Base-by-base conservation (phyloP, 352 stramenopile species). In the Albugo laibachii region DNA sequence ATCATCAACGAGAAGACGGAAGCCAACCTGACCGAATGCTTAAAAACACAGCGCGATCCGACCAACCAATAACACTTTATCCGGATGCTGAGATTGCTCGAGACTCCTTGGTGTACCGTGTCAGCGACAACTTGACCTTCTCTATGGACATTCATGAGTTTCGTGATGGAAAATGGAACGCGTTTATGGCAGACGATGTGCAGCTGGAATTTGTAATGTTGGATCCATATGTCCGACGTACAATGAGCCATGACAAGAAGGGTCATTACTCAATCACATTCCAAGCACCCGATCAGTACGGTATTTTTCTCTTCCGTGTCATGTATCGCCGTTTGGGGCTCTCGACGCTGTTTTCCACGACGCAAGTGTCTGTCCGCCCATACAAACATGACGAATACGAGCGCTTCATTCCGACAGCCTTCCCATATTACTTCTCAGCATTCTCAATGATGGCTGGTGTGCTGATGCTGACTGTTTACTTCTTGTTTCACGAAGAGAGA, bases 351-450 rank as follows among this genome's bases (percentile, higher is more conserved):
- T 71, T 85, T 58, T 77, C 78, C 49, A 84, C 77, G 37, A 93
- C 64, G 52, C 82, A 96, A 58, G 85, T 97, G 31, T 92, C 73
- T 20, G 66, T 97, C 31, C 82, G 87, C 12, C 87, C 85, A 39
- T 97, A 84, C 73, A 95, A 94, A 65, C 87, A 97, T 66, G 85
- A 95, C 65, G 87, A 97, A 63, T 96, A 95, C 67, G 83, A 95
- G 60, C 74, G 87, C 48, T 97, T 95, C 65, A 94, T 97, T 48
- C 66, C 80, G 2, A 76, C 71, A 6, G 87, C 87, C 20, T 95
- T 83, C 58, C 87, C 85, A 37, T 96, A 97, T 69, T 97, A 97
- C 58, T 66, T 75, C 2, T 87, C 74, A 36, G 77, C 80, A 21
- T 91, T 96, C 53, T 88, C 80, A 21, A 85, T 93, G 61, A 95